Conservation (phyloP, 495 filamentous ascomycete genomes). For the Aspergillus kassunensis region DNA sequence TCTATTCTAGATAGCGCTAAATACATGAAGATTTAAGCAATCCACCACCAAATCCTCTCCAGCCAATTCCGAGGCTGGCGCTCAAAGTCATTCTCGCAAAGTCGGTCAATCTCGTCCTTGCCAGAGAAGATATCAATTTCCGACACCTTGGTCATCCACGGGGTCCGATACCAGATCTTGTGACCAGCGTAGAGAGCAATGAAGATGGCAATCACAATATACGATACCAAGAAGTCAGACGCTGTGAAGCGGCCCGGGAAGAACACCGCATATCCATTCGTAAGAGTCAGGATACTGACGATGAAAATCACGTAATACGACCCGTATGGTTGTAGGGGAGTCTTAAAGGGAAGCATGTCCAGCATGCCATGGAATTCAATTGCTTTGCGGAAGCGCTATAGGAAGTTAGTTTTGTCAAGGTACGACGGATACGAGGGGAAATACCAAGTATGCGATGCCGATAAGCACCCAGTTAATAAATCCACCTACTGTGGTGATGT, state of each 20-base stretch:
- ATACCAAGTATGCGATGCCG: conserved; percentile 30
- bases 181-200: conserved; percentile 57
- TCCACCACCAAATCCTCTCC: conserved; percentile 33
- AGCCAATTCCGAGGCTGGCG: conserved; percentile 29
- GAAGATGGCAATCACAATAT: conserved; percentile 58
- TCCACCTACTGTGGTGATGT: conserved; percentile 57
- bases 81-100: conserved; percentile 26
- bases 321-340: conserved; percentile 51
- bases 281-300: conserved; percentile 54
- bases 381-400: conserved; percentile 44
- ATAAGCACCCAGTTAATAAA: conserved; percentile 55
- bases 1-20: too few relatives aligned
- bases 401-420: background rate
- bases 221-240: conserved; percentile 48
- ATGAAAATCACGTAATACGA: conserved; percentile 53
- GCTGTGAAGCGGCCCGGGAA: conserved; percentile 45
- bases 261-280: conserved; percentile 63
- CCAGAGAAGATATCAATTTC: conserved; percentile 31
- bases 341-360: conserved; percentile 50
- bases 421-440: background rate
- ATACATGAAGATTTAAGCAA: conserved; percentile 14
- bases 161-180: conserved; percentile 32
- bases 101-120: conserved; percentile 31
- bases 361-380: conserved; percentile 36
- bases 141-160: conserved; percentile 48